Conservation (phyloP, 2,329 filamentous ascomycete genomes). For the Fusarium sp. region DNA sequence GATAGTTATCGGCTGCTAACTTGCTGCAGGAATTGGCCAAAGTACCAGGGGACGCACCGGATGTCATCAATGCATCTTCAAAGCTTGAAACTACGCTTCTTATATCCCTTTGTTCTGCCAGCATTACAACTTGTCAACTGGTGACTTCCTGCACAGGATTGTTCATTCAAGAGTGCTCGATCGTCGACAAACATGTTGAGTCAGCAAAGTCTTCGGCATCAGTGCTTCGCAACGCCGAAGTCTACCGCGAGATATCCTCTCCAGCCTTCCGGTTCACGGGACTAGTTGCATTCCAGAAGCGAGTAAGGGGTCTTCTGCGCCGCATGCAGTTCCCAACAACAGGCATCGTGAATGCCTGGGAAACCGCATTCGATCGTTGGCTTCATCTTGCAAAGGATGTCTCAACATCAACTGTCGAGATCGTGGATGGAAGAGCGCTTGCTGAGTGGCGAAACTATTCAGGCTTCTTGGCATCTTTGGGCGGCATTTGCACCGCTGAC, state of each 20-base stretch:
- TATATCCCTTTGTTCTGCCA: conserved; percentile 70
- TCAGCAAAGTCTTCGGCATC: conserved; percentile 60
- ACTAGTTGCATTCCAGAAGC: conserved; percentile 74
- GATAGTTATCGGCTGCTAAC: conserved; percentile 15
- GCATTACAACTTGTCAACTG: conserved; percentile 71
- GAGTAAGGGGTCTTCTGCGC: conserved; percentile 66
- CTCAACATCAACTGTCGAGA: conserved; percentile 60
- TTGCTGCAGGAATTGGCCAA: conserved; percentile 62
- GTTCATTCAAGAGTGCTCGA: conserved; percentile 68
- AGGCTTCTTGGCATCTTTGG: conserved; percentile 73
- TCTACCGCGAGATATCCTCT: conserved; percentile 70
- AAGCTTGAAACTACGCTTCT: conserved; percentile 71
- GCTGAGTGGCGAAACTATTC: conserved; percentile 76
- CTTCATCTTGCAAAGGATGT: conserved; percentile 70
- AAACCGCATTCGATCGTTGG: conserved; percentile 72
- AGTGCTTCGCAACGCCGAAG: conserved; percentile 67
- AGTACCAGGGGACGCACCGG: conserved; percentile 62
- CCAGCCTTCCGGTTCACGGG: conserved; percentile 73
- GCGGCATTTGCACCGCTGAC: conserved; percentile 71
- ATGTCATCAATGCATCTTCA: conserved; percentile 61
- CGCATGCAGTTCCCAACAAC: conserved; percentile 69
- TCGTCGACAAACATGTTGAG: conserved; percentile 62
- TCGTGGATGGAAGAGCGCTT: conserved; percentile 63
- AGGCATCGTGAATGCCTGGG: conserved; percentile 76
- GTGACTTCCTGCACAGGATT: conserved; percentile 70